These are phyloP conservation scores for Debaryomyces subglobosus DNA, from an alignment of 1,139 yeast species.

Conservation along the genomic window DNA sequence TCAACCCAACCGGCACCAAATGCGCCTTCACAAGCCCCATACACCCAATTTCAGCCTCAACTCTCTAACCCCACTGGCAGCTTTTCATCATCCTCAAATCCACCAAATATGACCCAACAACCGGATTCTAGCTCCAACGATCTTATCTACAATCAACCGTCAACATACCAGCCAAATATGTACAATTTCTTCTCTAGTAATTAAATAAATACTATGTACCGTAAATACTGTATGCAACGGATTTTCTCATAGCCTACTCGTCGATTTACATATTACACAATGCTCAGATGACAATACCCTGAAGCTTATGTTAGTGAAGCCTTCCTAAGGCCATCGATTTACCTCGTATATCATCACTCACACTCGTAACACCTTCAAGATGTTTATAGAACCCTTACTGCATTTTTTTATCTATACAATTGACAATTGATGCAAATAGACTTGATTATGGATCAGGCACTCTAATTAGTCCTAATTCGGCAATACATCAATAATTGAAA, in stretches of 20 bases:
- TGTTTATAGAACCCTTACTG: background rate
- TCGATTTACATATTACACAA: background rate
- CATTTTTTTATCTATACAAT: background rate
- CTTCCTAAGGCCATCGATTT: background rate
- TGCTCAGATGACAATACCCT: background rate
- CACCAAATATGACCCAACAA: background rate
- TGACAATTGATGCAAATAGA: background rate
- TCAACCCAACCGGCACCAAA: background rate
- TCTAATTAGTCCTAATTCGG: slow-evolving; percentile 8
- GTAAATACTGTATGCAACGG: background rate
- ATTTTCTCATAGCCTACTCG: background rate
- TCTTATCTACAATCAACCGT: slow-evolving; percentile 51
- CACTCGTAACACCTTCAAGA: background rate
- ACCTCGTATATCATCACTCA: background rate
- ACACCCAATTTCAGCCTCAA: background rate
- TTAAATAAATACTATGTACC: background rate
- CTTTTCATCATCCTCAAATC: background rate
- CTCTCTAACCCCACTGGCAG: background rate
- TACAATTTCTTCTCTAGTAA: slow-evolving; percentile 41
- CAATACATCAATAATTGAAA: slow-evolving; percentile 9
- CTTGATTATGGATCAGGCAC: background rate
- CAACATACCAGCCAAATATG: slow-evolving; percentile 52
- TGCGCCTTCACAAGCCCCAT: background rate
- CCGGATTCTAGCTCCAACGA: slow-evolving; percentile 12
- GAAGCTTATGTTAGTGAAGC: background rate